Evolutionary conservation across 768 basidiomycete species (phyloP).

Genomic region (Leucosporidium scottii): DNA sequence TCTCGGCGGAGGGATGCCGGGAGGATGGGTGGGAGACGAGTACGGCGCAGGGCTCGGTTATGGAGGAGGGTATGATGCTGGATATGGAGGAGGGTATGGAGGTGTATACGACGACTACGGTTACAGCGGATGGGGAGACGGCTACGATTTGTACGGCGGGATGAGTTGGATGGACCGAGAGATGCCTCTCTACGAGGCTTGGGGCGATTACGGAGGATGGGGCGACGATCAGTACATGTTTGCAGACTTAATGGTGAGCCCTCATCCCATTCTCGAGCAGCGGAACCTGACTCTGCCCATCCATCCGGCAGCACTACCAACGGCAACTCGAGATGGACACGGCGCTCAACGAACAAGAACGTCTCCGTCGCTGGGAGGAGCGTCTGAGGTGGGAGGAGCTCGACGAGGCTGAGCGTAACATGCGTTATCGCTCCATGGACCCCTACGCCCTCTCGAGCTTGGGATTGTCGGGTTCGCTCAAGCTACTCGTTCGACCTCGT

Average conservation of each 20-base stretch:
- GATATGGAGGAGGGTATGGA: neutral
- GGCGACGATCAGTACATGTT: conserved; percentile 15
- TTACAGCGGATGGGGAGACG: neutral
- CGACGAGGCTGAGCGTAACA: neutral
- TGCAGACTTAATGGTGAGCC: conserved; percentile 21
- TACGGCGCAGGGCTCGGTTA: neutral
- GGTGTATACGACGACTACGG: no score
- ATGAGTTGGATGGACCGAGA: neutral
- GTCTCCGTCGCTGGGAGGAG: conserved; percentile 19
- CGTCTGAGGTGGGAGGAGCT: conserved; percentile 25
- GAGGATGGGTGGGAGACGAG: no score
- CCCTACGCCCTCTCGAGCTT: neutral
- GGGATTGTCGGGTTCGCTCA: conserved; percentile 6
- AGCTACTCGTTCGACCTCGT: neutral
- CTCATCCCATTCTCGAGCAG: neutral
- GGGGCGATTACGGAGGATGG: neutral
- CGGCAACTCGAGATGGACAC: conserved; percentile 20
- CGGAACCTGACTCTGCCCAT: neutral
- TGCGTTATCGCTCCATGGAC: conserved; percentile 3
- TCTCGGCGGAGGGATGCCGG: neutral
- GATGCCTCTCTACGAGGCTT: neutral
- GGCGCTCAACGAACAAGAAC: conserved; percentile 5
- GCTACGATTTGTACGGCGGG: neutral
- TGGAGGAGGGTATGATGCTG: neutral
- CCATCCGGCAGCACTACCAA: conserved; percentile 15